Evolutionary conservation across 306 rosid species (phyloP).

Genomic region (barrel medic (Medicago truncatula)): MtrunA17r5.0-ANR NC_053048.1:10972501-10973000

Average conservation of each 20-base stretch:
- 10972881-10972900: too few relatives aligned
- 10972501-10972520: slow-evolving; percentile 72
- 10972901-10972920: background rate
- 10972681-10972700: background rate
- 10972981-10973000: too few relatives aligned
- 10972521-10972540: slow-evolving; percentile 51
- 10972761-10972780: too few relatives aligned
- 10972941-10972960: background rate
- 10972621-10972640: slow-evolving; percentile 25
- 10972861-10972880: too few relatives aligned
- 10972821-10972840: too few relatives aligned
- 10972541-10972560: slow-evolving; percentile 45
- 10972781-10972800: too few relatives aligned
- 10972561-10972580: slow-evolving; percentile 41
- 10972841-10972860: too few relatives aligned
- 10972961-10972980: background rate
- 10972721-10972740: background rate
- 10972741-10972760: background rate
- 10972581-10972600: slow-evolving; percentile 81
- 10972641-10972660: slow-evolving; percentile 10
- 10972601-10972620: slow-evolving; percentile 88
- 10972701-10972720: background rate
- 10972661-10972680: slow-evolving; percentile 2
- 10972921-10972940: background rate
- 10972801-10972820: too few relatives aligned